Conservation (phyloP, 441 rosid genomes). For the Rhodomyrtus psidioides region DNA sequence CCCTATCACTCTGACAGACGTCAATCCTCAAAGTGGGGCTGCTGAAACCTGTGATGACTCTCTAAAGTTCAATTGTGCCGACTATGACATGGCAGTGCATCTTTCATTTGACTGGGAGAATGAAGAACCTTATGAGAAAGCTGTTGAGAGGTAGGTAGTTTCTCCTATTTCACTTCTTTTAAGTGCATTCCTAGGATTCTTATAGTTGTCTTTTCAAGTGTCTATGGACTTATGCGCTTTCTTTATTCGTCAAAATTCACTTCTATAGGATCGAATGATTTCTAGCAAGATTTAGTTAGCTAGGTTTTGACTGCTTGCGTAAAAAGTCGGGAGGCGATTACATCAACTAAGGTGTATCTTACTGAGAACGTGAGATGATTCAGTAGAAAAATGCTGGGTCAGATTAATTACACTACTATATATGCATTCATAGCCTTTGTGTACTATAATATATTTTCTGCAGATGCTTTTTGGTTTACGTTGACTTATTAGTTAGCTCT, state of each 20-base stretch:
- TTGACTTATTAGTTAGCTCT: not conserved
- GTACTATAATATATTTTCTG: not conserved
- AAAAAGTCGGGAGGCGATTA: not conserved
- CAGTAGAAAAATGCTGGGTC: not conserved
- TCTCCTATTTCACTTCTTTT: not conserved
- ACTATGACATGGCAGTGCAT: constrained; percentile 58
- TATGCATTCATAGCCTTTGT: not conserved
- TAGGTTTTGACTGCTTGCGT: not conserved
- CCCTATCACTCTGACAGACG: constrained; percentile 33
- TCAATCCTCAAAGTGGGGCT: constrained; percentile 34
- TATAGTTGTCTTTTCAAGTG: not conserved
- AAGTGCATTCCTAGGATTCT: not conserved
- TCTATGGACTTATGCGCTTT: not conserved
- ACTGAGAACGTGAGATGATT: not conserved
- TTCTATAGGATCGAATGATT: not conserved
- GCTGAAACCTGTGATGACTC: constrained; percentile 25
- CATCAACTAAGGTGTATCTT: not conserved
- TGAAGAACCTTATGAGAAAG: constrained; percentile 89
- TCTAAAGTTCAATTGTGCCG: constrained; percentile 34
- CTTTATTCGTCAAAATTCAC: not conserved
- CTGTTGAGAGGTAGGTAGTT: constrained; percentile 61
- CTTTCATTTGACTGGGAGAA: constrained; percentile 95
- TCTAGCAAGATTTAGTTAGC: not conserved
- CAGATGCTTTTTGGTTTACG: not conserved
- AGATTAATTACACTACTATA: not conserved